These are phyloP conservation scores for Chrysophaeum taylorii DNA, from an alignment of 352 stramenopile species.

Conservation along the genomic window DNA sequence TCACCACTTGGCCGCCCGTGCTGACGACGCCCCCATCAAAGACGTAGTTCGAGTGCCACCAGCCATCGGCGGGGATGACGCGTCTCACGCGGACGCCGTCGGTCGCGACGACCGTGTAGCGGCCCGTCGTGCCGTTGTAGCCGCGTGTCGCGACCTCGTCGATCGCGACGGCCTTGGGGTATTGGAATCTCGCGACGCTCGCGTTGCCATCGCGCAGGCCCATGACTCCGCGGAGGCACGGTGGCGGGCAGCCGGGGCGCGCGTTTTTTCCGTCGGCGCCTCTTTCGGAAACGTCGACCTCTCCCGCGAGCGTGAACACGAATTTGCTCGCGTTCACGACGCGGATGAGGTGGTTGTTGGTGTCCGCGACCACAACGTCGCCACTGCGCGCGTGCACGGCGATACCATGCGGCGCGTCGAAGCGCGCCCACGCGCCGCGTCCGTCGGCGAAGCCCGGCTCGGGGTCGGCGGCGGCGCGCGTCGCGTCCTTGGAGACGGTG, in stretches of 20 bases:
- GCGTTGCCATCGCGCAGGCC: conserved; percentile 47
- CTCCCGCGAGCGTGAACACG: conserved; percentile 50
- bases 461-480: conserved; percentile 41
- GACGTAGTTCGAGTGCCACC: conserved; percentile 26
- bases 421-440: conserved; percentile 52
- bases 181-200: conserved; percentile 64
- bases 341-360: conserved; percentile 84
- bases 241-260: conserved; percentile 59
- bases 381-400: conserved; percentile 57
- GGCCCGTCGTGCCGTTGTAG: conserved; percentile 11
- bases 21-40: conserved; percentile 51
- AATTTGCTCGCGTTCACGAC: conserved; percentile 56
- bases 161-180: conserved; percentile 75
- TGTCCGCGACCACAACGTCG: conserved; percentile 83
- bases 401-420: conserved; percentile 80
- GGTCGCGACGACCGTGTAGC: conserved; percentile 68
- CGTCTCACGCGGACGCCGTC: conserved; percentile 73
- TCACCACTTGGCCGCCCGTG: conserved; percentile 64
- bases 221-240: conserved; percentile 70
- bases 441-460: conserved; percentile 77
- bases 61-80: conserved; percentile 36
- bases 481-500: conserved; percentile 45
- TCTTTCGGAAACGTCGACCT: conserved; percentile 21
- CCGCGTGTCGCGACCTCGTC: conserved; percentile 30
- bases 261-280: conserved; percentile 23